phyloP scores from a whole-genome alignment of 306 rosid species.

The Geum urbanum region DNA sequence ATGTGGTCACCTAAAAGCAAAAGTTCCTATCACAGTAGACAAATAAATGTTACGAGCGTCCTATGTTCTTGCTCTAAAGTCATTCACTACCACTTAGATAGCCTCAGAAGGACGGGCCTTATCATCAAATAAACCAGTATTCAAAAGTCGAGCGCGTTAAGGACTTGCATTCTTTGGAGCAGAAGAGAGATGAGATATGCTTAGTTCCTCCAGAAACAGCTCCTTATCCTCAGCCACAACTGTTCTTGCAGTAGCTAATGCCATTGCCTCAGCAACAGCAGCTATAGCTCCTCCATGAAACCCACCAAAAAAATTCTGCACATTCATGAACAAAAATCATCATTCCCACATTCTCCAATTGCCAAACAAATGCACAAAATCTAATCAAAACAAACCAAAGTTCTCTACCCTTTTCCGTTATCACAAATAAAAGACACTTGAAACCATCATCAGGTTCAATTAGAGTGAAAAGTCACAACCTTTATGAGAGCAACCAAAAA shows the following conservation, averaged over 20 bases:
- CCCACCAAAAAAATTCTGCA: slow-evolving; percentile 31
- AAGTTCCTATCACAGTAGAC: neutral
- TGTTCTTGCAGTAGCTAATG: slow-evolving; percentile 47
- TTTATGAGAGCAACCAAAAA: neutral
- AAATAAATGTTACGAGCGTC: neutral
- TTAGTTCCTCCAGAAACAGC: slow-evolving; percentile 44
- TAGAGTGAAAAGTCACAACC: neutral
- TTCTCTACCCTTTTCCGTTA: neutral
- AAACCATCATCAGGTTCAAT: neutral
- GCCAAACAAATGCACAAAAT: neutral
- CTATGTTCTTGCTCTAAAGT: neutral
- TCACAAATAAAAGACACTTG: neutral
- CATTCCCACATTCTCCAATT: neutral
- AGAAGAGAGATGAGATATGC: slow-evolving; percentile 46
- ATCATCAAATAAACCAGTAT: neutral
- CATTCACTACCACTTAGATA: neutral
- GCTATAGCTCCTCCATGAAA: slow-evolving; percentile 50
- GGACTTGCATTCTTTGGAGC: slow-evolving; percentile 40
- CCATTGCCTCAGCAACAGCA: slow-evolving; percentile 39
- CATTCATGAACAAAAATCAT: slow-evolving; percentile 12
- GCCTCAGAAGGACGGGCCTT: neutral
- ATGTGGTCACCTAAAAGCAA: neutral
- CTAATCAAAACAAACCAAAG: neutral
- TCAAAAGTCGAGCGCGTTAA: neutral
- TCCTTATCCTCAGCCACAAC: slow-evolving; percentile 36